A percentile compares a stretch with the other conserved stretches of the same genome.
Evolutionary conservation across 2,329 filamentous ascomycete genomes (phyloP).

Genomic region (Cercospora berteroae): DNA sequence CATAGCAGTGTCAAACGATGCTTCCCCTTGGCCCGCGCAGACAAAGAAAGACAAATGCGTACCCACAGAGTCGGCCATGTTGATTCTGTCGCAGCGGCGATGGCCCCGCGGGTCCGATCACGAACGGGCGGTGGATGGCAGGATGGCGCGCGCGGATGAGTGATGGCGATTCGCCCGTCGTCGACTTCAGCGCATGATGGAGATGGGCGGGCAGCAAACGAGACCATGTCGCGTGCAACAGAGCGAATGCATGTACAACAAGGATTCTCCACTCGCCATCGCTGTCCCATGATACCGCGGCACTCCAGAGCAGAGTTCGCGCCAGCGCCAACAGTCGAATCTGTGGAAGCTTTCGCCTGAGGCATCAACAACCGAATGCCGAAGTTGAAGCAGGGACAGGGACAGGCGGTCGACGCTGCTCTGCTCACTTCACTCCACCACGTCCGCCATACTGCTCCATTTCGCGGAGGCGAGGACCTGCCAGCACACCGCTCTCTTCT

Average conservation of each 20-base stretch:
- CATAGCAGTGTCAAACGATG: slow-evolving; percentile 6
- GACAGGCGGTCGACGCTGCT: not conserved
- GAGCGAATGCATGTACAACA: slow-evolving; percentile 1
- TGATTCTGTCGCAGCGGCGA: slow-evolving; percentile 1
- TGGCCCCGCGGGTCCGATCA: not conserved
- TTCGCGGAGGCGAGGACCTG: not conserved
- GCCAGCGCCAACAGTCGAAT: not conserved
- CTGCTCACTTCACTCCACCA: not conserved
- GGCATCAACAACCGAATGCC: not conserved
- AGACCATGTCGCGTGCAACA: slow-evolving; percentile 10
- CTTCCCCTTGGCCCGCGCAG: not conserved
- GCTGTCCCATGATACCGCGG: slow-evolving; percentile 1
- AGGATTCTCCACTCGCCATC: slow-evolving; percentile 4
- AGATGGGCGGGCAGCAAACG: not conserved
- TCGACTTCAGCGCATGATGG: not conserved
- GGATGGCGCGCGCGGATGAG: not conserved
- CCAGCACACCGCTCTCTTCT: not conserved
- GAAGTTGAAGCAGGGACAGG: not conserved
- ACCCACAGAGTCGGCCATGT: slow-evolving; percentile 37
- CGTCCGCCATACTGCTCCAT: not conserved
- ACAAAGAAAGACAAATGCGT: slow-evolving; percentile 10
- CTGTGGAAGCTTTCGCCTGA: not conserved
- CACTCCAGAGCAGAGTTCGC: not conserved
- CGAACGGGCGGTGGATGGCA: not conserved
- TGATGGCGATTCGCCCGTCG: not conserved